Evolutionary conservation across 441 rosid genomes (phyloP), one percentile per base, ranked within the genome.

Genomic region (Arabidopsis lyrata): DNA sequence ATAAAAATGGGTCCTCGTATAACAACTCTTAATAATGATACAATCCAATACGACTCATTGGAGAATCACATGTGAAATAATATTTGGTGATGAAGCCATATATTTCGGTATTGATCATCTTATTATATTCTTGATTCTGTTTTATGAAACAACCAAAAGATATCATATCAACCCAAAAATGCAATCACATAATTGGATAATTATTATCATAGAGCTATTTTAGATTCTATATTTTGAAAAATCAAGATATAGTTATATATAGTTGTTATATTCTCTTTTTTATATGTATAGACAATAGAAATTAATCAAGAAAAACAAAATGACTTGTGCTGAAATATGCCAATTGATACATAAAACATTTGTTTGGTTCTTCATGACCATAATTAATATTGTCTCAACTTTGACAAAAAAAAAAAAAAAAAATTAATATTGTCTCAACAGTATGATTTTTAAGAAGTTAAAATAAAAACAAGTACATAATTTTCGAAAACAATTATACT

Each of bases 21-120:
- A 70, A 76, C 66, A 76, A 24, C 72, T 70, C 70, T 18, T 39
- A 48, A 76, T 76, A 76, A 76, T 76, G 75, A 64, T 62, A 38
- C 34, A 62, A 76, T 62, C 38, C 29, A 62, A 76, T 29, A 63
- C 9, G 70, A 69, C 53, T 45, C 59, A 29, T 16, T 70, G 48
- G 48, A 63, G 31, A 55, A 56, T 64, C 31, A 55, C 71, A 76
- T 70, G 80, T 70, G 80, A 70, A 38, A 36, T 63, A 36, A 36
- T 63, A 38, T 24, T 39, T 35, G 66, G 56, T 47, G 70, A 76
- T 70, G 53, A 61, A 44, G 52, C 75, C 70, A 69, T 75, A 76
- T 62, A 56, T 55, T 53, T 75, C 70, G 70, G 70, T 56, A 39
- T 64, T 70, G 63, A 70, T 76, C 66, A 63, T 63, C n/a, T 62